Base-by-base conservation (phyloP, 257 asterid genomes). In the Marsdenia floribunda region DNA sequence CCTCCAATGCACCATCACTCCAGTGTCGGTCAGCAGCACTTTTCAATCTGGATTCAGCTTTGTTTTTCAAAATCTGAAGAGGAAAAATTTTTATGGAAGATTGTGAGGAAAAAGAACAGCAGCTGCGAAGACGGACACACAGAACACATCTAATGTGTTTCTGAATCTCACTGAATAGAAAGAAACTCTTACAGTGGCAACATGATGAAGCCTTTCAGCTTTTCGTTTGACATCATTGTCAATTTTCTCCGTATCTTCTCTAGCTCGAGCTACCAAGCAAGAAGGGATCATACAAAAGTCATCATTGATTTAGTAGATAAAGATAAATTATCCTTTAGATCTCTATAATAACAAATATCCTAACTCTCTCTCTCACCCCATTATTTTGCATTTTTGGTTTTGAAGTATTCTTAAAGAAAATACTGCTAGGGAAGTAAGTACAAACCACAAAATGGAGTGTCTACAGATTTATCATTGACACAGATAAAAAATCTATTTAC, bases 21-120 rank as follows among this genome's bases (percentile, higher is more conserved):
- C 98, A 92, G 80, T 94, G 97, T 77, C 84, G 83, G 82, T 90
- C 96, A 55, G 98, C 98, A 66, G 90, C 97, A 60, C 59, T 90
- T 86, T 92, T 92, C 85, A 94, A 81, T 81, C 84, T 87, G 2
- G 93, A 86, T 83, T 92, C 80, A 80, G 98, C 97, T 83, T 80
- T 86, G 70, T 80, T 81, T 81, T 88, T 92, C 60, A 94, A 83
- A 79, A 90, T 78, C 98, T 93, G 89, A 47, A 29, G 67, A 76
- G 76, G 44, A 74, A 75, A 77, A 74, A 0, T 44, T 44, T 37
- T 37, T 18, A 64, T 53, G 69, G 77, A 42, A 58, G 7, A 54
- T 70, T 53, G 11, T 52, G 40, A 72, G 40, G 21, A 19, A 24
- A 63, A 22, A 42, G 26, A 63, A 29, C 57, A 52, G 61, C 65